Conservation (phyloP, 495 filamentous ascomycete species). For the Talaromyces proteolyticus region DNA sequence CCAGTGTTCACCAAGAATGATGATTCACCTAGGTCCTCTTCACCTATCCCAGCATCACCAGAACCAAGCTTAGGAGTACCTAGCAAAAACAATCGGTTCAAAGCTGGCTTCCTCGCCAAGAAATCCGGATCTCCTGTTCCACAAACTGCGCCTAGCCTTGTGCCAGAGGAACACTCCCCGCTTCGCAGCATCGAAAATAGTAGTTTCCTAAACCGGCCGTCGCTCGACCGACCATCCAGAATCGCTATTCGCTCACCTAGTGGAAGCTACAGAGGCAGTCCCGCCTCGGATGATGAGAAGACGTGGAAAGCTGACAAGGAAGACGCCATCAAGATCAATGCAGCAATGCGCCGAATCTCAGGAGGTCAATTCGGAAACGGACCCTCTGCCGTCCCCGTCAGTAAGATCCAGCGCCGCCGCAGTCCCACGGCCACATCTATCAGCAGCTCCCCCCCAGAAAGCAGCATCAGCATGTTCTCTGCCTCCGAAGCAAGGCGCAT, state of each 20-base stretch:
- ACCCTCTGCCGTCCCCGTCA: constrained; percentile 27
- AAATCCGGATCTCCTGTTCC: constrained; percentile 57
- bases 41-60: constrained; percentile 20
- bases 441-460: constrained; percentile 52
- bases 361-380: constrained; percentile 23
- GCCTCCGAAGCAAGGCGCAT: constrained; percentile 64
- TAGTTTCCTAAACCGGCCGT: constrained; percentile 50
- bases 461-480: constrained; percentile 57
- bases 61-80: constrained; percentile 31
- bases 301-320: constrained; percentile 46
- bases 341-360: constrained; percentile 55
- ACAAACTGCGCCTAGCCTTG: constrained; percentile 53
- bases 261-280: constrained; percentile 39
- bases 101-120: constrained; percentile 86
- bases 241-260: constrained; percentile 42
- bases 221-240: constrained; percentile 41
- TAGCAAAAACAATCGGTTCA: constrained; percentile 74
- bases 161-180: constrained; percentile 58
- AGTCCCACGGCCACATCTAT: constrained; percentile 51
- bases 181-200: constrained; percentile 59
- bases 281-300: constrained; percentile 32
- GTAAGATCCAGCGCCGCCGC: constrained; percentile 51
- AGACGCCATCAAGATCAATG: constrained; percentile 54
- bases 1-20: constrained; percentile 13
- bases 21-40: constrained; percentile 23